Conservation (phyloP, 306 rosid genomes). For the Castanopsis chinensis region DNA sequence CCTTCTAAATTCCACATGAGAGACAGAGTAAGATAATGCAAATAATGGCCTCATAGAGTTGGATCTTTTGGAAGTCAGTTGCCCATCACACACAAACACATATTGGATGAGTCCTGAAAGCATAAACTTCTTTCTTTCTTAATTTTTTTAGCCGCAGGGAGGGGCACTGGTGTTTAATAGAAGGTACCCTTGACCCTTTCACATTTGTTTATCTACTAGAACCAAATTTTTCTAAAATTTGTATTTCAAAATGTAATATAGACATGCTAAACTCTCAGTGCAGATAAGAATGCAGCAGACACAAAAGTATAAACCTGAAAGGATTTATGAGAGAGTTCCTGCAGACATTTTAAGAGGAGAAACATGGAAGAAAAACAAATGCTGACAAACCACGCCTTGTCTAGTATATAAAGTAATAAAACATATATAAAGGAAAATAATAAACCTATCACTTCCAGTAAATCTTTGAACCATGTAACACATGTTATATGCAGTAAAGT, state of each 20-base stretch:
- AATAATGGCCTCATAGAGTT: not conserved
- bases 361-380: not conserved
- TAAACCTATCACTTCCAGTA: slow-evolving; percentile 4
- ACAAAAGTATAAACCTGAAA: no score
- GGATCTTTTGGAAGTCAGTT: not conserved
- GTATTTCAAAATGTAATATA: not conserved
- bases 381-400: not conserved
- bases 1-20: not conserved
- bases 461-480: slow-evolving; percentile 14
- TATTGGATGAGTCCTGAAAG: not conserved
- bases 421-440: slow-evolving; percentile 4
- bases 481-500: slow-evolving; percentile 14
- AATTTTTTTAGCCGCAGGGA: no score
- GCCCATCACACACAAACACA: not conserved
- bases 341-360: not conserved
- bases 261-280: not conserved
- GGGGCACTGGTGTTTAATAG: not conserved
- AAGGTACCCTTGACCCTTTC: not conserved
- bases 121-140: not conserved
- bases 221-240: not conserved
- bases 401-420: not conserved
- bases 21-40: not conserved
- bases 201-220: not conserved
- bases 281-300: no score
- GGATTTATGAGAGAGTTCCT: not conserved